phyloP scores from a whole-genome alignment of 306 rosid species.

The Pyrus communis region DNA sequence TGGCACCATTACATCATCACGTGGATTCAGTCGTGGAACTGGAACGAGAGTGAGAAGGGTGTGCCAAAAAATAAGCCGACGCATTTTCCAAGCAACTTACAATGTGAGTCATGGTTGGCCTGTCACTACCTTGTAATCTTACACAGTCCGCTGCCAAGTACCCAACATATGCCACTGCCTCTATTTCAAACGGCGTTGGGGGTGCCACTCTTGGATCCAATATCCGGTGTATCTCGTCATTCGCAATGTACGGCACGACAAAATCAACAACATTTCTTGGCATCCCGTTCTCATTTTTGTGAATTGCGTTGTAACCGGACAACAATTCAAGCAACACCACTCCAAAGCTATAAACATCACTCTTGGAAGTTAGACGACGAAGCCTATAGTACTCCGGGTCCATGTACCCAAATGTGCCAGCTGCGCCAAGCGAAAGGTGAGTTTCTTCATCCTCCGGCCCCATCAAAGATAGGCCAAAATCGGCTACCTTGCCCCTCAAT shows the following conservation, averaged over 20 bases:
- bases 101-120: constrained; percentile 62
- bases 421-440: constrained; percentile 46
- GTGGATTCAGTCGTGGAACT: constrained; percentile 37
- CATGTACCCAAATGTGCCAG: constrained; percentile 81
- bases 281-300: constrained; percentile 49
- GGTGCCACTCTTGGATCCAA: constrained; percentile 61
- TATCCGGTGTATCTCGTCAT: constrained; percentile 70
- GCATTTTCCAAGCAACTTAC: constrained; percentile 61
- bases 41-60: constrained; percentile 29
- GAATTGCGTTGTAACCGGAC: constrained; percentile 63
- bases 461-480: constrained; percentile 68
- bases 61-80: constrained; percentile 45
- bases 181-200: constrained; percentile 74
- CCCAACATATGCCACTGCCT: constrained; percentile 71
- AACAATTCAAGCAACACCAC: constrained; percentile 62
- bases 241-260: constrained; percentile 48
- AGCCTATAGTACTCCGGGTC: constrained; percentile 88
- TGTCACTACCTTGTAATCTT: constrained; percentile 39
- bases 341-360: constrained; percentile 87
- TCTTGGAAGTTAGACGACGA: constrained; percentile 61
- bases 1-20: background rate
- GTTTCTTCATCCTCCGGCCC: constrained; percentile 51
- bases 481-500: constrained; percentile 57
- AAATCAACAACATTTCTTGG: constrained; percentile 86
- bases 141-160: constrained; percentile 84